A percentile compares a stretch with the other conserved stretches of the same genome.
Evolutionary conservation across 192 early-diverging fungal genomes (phyloP).

Genomic region (Umbelopsis sp.): DNA sequence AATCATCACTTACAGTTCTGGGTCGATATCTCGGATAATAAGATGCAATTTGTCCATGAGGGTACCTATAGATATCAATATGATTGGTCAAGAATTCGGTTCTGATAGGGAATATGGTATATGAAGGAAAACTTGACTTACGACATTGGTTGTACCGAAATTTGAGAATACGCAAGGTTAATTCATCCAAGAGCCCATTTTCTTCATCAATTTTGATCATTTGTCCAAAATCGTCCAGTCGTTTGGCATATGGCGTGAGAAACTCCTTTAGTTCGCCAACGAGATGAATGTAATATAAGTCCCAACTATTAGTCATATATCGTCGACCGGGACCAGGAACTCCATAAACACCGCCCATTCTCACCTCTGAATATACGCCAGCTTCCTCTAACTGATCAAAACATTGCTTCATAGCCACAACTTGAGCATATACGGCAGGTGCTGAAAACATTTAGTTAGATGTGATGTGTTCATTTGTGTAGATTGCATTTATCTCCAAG

Average conservation of each 20-base stretch:
- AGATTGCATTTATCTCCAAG: background rate
- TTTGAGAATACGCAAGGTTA: constrained; percentile 42
- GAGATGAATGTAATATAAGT: background rate
- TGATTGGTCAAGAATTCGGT: background rate
- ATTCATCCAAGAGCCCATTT: constrained; percentile 38
- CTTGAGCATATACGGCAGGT: constrained; percentile 36
- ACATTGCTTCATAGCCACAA: constrained; percentile 48
- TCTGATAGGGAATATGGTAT: background rate
- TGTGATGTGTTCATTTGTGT: background rate
- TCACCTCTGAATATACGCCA: constrained; percentile 57
- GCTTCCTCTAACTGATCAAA: constrained; percentile 62
- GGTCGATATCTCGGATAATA: constrained; percentile 11
- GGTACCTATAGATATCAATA: background rate
- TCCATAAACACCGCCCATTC: background rate
- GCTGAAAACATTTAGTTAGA: constrained; percentile 5
- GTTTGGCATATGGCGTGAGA: constrained; percentile 61
- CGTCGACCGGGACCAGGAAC: background rate
- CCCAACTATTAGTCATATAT: background rate
- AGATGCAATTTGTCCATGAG: background rate
- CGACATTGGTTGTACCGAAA: constrained; percentile 41
- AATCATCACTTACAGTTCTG: background rate
- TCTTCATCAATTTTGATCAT: constrained; percentile 57
- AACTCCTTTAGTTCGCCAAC: constrained; percentile 10
- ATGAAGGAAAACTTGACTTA: constrained; percentile 2
- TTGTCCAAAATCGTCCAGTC: constrained; percentile 58